Evolutionary conservation across 1,284 basidiomycete genomes (phyloP), one percentile per base, ranked within the genome.

Genomic region (Polyporus tsugae): DNA sequence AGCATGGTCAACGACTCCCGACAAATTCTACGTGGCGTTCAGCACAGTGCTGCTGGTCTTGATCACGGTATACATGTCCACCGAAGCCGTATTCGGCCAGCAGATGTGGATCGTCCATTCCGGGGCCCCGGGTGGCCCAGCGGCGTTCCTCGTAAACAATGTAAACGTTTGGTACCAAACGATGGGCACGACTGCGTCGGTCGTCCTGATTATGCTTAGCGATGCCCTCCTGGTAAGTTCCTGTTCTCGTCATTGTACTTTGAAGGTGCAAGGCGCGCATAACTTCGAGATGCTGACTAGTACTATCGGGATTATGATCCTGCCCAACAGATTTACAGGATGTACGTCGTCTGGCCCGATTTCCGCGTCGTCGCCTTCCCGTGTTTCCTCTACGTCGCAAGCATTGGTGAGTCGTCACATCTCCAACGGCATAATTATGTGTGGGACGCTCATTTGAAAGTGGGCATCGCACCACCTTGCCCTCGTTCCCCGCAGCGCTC

Each of bases 201-300:
- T 72, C 6, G n/a, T 67, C 42, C 68, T 72, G 38, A 71, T 73
- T 33, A 55, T 74, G 6, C 61, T 73, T 44, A 65, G 62, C 25
- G 73, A 74, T 35, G 73, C 65, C n/a, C 63, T 74, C 25, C 68
- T 74, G 13, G 73, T 74, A 33, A 39, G 73, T 66, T 22, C 22
- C 25, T 19, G 2, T 10, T 13, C 10, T n/a, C 11, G 9, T 25
- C 10, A 11, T 13, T 10, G 22, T 6, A 10, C 9, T 11, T 22
- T 1, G 10, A 11, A 13, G 15, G 19, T 46, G n/a, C n/a, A 46
- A 2, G 44, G 2, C n/a, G 15, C n/a, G 17, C 9, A 9, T 46
- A n/a, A n/a, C n/a, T 19, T 46, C 44, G n/a, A 46, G 10, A 25
- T 49, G 22, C 22, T 49, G 46, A 49, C 46, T n/a, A n/a, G n/a